Conservation (phyloP, 1,284 basidiomycete genomes). For the Xerocomus nothofagi region DNA sequence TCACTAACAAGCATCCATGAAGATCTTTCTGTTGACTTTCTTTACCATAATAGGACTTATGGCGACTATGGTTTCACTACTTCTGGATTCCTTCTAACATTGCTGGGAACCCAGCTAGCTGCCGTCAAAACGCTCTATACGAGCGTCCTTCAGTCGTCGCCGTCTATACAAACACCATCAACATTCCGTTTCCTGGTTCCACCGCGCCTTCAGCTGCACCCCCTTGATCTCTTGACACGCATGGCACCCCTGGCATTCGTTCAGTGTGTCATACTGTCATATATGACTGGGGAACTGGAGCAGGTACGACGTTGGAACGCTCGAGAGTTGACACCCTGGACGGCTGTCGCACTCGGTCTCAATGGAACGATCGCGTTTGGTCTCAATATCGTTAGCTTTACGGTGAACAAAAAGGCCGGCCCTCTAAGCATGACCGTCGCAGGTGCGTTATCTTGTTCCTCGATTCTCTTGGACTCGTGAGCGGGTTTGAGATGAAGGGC, state of each 20-base stretch:
- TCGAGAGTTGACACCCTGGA: conserved; percentile 50
- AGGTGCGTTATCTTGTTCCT: conserved; percentile 45
- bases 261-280: conserved; percentile 78
- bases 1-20: conserved; percentile 22
- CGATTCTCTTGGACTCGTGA: not conserved
- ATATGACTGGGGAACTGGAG: conserved; percentile 76
- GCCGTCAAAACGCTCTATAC: conserved; percentile 91
- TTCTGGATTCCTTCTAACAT: conserved; percentile 80
- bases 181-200: conserved; percentile 38
- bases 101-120: conserved; percentile 86
- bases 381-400: conserved; percentile 89
- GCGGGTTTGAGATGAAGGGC: not conserved
- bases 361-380: conserved; percentile 89
- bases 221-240: conserved; percentile 81
- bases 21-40: not conserved
- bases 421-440: conserved; percentile 87
- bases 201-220: conserved; percentile 63
- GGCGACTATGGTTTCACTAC: conserved; percentile 88
- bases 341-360: conserved; percentile 58
- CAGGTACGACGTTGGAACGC: conserved; percentile 55
- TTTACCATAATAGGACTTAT: conserved; percentile 60
- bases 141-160: conserved; percentile 67
- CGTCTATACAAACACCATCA: conserved; percentile 23
- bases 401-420: conserved; percentile 87
- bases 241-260: conserved; percentile 88